A percentile compares a stretch with the other conserved stretches of the same genome.
These are phyloP conservation scores for Clonostachys chloroleuca DNA, from an alignment of 2,329 filamentous ascomycete genomes.

Conservation along the genomic window DNA sequence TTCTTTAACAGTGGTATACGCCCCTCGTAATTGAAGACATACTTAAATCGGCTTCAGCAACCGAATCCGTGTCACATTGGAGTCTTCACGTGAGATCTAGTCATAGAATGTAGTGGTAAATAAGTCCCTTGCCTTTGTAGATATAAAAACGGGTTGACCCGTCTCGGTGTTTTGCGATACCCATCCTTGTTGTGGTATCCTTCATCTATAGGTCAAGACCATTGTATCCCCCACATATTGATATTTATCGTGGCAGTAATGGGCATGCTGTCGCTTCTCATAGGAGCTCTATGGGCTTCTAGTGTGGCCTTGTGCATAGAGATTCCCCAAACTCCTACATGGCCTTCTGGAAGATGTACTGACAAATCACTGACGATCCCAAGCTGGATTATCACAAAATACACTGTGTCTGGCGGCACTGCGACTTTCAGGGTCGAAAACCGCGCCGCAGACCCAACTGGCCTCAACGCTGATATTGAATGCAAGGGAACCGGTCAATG, in stretches of 20 bases:
- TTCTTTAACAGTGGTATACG: no score
- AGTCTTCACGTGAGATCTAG: no score
- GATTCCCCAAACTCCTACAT: neutral
- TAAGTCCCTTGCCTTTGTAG: no score
- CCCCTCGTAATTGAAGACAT: no score
- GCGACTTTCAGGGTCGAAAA: neutral
- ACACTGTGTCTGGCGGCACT: neutral
- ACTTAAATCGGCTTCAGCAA: no score
- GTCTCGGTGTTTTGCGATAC: no score
- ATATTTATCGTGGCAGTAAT: neutral
- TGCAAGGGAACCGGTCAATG: neutral
- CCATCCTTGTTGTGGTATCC: no score
- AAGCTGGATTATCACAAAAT: neutral
- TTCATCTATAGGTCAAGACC: no score
- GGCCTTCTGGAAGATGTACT: neutral
- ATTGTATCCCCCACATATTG: no score
- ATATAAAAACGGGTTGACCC: no score
- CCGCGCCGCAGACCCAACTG: neutral
- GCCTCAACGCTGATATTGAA: neutral
- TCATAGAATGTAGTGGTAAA: no score
- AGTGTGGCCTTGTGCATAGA: neutral
- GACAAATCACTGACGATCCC: neutral
- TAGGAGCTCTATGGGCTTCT: neutral
- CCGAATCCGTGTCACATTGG: no score
- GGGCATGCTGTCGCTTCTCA: neutral